Percentiles rank a stretch among this genome's conserved stretches.
phyloP scores from a whole-genome alignment of 805 yeast genomes.

The Yarrowia yakushimensis region DNA sequence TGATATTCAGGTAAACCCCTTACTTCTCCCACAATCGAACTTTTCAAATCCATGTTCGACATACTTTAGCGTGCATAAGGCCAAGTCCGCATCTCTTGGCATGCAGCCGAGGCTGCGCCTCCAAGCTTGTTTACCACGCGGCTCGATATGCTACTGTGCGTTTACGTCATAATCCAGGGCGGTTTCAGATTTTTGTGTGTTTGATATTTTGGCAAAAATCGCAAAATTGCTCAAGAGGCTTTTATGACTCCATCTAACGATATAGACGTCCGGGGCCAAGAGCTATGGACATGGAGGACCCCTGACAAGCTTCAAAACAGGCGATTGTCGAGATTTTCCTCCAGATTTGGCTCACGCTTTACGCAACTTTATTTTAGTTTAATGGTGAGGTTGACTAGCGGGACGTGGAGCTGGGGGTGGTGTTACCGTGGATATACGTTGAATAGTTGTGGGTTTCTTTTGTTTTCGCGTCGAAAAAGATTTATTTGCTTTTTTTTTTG shows the following conservation, averaged over 20 bases:
- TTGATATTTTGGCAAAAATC: too few species aligned
- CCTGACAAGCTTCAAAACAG: neutral
- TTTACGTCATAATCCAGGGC: slow-evolving; percentile 1
- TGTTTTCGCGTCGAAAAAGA: too few species aligned
- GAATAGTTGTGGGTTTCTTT: too few species aligned
- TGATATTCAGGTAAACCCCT: too few species aligned
- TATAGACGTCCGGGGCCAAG: neutral
- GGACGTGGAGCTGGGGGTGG: neutral
- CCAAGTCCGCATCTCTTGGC: slow-evolving; percentile 17
- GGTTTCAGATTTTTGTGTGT: neutral
- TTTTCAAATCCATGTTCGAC: neutral
- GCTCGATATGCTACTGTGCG: slow-evolving; percentile 17
- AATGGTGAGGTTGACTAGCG: neutral
- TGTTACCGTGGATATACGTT: too few species aligned
- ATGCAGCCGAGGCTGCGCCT: slow-evolving; percentile 23
- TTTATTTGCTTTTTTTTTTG: neutral
- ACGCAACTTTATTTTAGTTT: neutral
- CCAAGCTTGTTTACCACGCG: slow-evolving; percentile 20
- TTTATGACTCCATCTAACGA: neutral
- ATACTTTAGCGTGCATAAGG: neutral
- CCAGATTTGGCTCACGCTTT: neutral
- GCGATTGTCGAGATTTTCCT: neutral
- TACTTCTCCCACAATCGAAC: too few species aligned
- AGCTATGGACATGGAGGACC: neutral
- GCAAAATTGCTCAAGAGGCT: neutral